Evolutionary conservation across 2,329 filamentous ascomycete genomes (phyloP), one percentile per base, ranked within the genome.

Genomic region (Penicillium brevicompactum): DNA sequence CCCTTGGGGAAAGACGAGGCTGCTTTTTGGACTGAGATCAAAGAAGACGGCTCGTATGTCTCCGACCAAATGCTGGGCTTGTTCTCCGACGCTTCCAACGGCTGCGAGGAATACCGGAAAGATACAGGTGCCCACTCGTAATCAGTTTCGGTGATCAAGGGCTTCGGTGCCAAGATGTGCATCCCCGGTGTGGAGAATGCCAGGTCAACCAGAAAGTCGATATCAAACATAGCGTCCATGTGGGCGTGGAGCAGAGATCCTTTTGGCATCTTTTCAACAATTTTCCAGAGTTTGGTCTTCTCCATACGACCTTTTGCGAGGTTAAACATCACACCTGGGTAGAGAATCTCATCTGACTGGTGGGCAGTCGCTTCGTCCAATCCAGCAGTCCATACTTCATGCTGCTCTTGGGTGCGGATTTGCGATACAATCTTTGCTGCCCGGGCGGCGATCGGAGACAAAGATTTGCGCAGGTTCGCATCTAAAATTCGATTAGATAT

Each of bases 261-360:
- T 73, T 97, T 97, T 27, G 93, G 93, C 89, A 97, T 91, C 60
- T 80, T 83, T 56, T 87, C 84, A 14, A 96, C 83, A 64, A 97
- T 94, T 61, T 86, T 82, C 91, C 91, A 97, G 22, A 97, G 80
- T 67, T 87, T 87, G 13, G 91, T 96, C 63, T 81, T 81, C 74
- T 96, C 91, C 85, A 96, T 95, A 37, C 86, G 85, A n/a, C 87
- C 84, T 73, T 92, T 93, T 64, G 91, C 91, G 34, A 93, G 81
- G 34, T 84, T 87, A 75, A 96, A 97, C 89, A 96, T 94, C 88
- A 96, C 96, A 10, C 92, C 92, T 0, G 91, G 91, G 69, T 89
- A 91, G 48, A 93, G 78, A 62, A 86, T 84, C 57, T 85, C 82
- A 64, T 85, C 80, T 24, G 77, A 78, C 53, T 84, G 76, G 60